Evolutionary conservation across 2,329 filamentous ascomycete species (phyloP), one percentile per base, ranked within the genome.

Genomic region (Tolypocladium amazonense): DNA sequence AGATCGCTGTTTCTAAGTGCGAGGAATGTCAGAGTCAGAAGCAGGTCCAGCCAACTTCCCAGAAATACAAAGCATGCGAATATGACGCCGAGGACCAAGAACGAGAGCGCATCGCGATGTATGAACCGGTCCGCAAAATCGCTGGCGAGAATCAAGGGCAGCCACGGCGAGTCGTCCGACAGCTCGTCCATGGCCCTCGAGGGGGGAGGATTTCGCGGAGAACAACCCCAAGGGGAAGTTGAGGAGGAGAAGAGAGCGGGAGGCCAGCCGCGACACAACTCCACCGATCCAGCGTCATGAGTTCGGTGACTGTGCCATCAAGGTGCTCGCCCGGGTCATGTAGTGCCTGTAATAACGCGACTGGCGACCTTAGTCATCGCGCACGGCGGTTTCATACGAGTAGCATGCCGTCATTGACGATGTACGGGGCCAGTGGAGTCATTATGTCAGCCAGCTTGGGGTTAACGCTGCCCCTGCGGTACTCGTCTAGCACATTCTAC

Each of bases 131-230:
- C 66, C 25, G 65, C 37, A 35, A 60, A 60, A 58, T 70, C 69
- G 53, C 63, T 60, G 35, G 59, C 23, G 30, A 66, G 58, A 27
- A 68, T 39, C 38, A 64, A 60, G 33, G 58, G 56, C 39, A 61
- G 57, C 64, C 65, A 67, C 56, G 64, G 62, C 60, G 66, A 69
- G 41, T 64, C 63, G 56, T 65, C 62, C n/a, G 62, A 62, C 60
- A 69, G 57, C 25, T 65, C 60, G 62, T 72, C 68, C 70, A 71
- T 71, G 58, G 57, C 59, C 25, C 20, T 23, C n/a, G 41, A n/a
- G 30, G n/a, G 50, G 50, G 20, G 2, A 4, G 25, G 8, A n/a
- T 33, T 1, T 39, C 15, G 18, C 20, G 18, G 47, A 33, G 25
- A 23, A 37, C 27, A 23, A 41, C 58, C 58, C 43, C 20, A 8